Evolutionary conservation across 371 early-diverging fungal genomes (phyloP), one percentile per base, ranked within the genome.

Genomic region (Mucor velutinosus): DNA sequence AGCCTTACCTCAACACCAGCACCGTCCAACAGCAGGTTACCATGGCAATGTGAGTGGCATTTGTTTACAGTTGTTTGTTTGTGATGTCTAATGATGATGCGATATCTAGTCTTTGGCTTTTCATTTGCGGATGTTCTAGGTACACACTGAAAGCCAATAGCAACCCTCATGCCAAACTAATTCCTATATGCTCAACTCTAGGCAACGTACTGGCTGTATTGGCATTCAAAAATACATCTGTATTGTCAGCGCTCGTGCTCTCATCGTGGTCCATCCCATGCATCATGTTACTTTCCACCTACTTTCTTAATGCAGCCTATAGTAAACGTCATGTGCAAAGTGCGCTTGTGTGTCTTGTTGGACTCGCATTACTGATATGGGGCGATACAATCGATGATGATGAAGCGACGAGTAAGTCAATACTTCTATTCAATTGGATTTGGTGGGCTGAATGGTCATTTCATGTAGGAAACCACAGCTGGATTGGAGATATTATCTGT

Each of bases 91-190:
- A n/a, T 49, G 21, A 49, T 23, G 30, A 30, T 30, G n/a, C 5
- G 12, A 32, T 7, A n/a, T 35, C 0, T 61, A 80, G 77, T 71
- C 35, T 60, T 80, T 49, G 80, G 77, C 0, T 80, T 72, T 65
- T 80, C 80, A n/a, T 69, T 81, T 71, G 76, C 75, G 35, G 81
- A 81, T 59, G 81, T 81, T 23, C 76, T 75, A 72, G 81, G 81
- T 73, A 69, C 25, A 58, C 7, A 63, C 2, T 11, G 53, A 55
- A 15, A 29, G 30, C 25, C 25, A 8, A 15, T 35, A 35, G 10
- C 35, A 35, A 35, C 35, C 30, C 47, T 30, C 45, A 14, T 27
- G 8, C 25, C 21, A 43, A 57, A 7, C 35, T 35, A 10, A 35
- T 21, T 62, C 29, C 21, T 30, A 30, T 30, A n/a, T 32, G 12